A percentile compares a stretch with the other conserved stretches of the same genome.
phyloP scores from a whole-genome alignment of 805 yeast species.

The Monosporozyma siamensis region DNA sequence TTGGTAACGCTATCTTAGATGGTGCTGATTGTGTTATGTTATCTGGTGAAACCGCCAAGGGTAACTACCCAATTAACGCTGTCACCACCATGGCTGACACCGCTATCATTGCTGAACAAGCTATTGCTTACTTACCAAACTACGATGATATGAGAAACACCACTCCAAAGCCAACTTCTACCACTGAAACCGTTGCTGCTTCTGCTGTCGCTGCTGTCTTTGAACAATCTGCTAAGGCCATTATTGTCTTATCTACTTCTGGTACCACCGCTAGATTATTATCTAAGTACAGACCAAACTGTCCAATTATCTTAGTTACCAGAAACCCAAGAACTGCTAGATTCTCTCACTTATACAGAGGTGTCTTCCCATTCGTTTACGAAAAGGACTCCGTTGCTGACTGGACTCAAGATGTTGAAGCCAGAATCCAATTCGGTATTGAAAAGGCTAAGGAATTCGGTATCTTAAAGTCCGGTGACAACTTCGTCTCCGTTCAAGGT shows the following conservation, averaged over 20 bases:
- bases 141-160: conserved; percentile 83
- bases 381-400: conserved; percentile 46
- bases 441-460: conserved; percentile 81
- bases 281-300: conserved; percentile 94
- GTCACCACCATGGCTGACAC: conserved; percentile 99
- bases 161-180: conserved; percentile 80
- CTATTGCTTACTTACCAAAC: conserved; percentile 76
- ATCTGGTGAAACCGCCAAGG: conserved; percentile 99
- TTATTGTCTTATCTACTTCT: conserved; percentile 88
- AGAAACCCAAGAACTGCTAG: conserved; percentile 91
- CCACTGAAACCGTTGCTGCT: conserved; percentile 94
- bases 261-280: conserved; percentile 94
- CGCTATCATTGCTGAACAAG: conserved; percentile 90
- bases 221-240: conserved; percentile 95
- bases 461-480: conserved; percentile 77
- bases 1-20: conserved; percentile 96
- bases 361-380: conserved; percentile 95
- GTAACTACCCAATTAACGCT: conserved; percentile 95
- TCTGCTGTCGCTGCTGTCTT: conserved; percentile 94
- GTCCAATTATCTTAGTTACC: conserved; percentile 96
- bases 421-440: conserved; percentile 88
- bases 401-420: conserved; percentile 97
- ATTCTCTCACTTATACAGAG: conserved; percentile 93
- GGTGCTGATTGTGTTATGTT: conserved; percentile 99
- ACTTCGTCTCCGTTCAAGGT: conserved; percentile 93